Conservation (phyloP, 2,329 filamentous ascomycete genomes). For the Fusarium sarcochroum region DNA sequence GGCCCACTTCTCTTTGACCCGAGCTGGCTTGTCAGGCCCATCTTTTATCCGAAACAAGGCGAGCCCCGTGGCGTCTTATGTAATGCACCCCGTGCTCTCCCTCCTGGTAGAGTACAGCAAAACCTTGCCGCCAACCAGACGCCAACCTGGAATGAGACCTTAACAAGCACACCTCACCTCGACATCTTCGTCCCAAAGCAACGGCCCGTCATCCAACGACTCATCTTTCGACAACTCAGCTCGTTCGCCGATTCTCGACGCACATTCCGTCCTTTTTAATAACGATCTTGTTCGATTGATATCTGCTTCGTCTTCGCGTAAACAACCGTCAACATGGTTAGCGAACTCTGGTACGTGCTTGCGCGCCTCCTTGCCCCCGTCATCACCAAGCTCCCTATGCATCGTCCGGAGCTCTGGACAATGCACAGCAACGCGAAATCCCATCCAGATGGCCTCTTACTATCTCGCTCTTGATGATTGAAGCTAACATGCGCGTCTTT, state of each 20-base stretch:
- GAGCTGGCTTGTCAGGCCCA: slow-evolving; percentile 6
- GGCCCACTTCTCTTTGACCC: background rate
- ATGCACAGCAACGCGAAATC: slow-evolving; percentile 31
- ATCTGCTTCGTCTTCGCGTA: slow-evolving; percentile 35
- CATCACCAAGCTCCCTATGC: slow-evolving; percentile 50
- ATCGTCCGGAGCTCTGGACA: slow-evolving; percentile 51
- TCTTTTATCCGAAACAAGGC: slow-evolving; percentile 42
- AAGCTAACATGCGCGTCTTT: slow-evolving; percentile 60
- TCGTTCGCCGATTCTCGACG: slow-evolving; percentile 31
- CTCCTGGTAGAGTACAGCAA: slow-evolving; percentile 54
- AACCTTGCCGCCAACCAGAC: slow-evolving; percentile 59
- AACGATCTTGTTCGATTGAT: slow-evolving; percentile 34
- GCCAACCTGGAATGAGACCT: slow-evolving; percentile 58
- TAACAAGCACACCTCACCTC: slow-evolving; percentile 51
- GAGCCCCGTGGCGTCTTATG: slow-evolving; percentile 46
- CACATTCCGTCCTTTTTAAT: slow-evolving; percentile 21
- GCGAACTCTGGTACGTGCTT: slow-evolving; percentile 84
- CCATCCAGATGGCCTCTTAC: slow-evolving; percentile 17
- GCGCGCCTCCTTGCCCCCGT: slow-evolving; percentile 51
- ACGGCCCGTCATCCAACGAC: slow-evolving; percentile 46
- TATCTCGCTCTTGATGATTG: slow-evolving; percentile 32
- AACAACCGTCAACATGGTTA: slow-evolving; percentile 74
- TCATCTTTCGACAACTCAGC: slow-evolving; percentile 41
- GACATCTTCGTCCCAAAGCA: slow-evolving; percentile 46
- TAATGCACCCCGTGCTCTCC: slow-evolving; percentile 50